Conservation (phyloP, 352 stramenopile genomes). For the Aphanomyces euteiches region DNA sequence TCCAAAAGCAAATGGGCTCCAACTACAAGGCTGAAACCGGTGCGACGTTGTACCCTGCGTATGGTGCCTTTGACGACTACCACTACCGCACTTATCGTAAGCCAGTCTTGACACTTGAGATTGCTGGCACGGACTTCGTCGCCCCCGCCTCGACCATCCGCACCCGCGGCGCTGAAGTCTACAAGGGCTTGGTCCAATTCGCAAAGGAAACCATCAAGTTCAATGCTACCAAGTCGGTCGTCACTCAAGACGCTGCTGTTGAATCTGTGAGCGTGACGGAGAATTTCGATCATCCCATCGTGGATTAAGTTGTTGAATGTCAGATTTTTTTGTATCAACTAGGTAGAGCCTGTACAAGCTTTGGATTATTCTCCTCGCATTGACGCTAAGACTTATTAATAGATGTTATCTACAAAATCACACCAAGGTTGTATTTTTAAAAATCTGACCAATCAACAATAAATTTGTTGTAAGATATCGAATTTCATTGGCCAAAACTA, state of each 20-base stretch:
- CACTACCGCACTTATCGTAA: conserved; percentile 54
- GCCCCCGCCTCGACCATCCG: conserved; percentile 45
- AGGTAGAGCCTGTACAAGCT: no score
- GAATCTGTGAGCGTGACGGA: not conserved
- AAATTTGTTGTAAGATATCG: no score
- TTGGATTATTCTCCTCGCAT: no score
- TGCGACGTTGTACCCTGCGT: conserved; percentile 34
- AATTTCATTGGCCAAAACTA: no score
- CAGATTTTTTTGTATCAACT: no score
- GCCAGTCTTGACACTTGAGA: conserved; percentile 62
- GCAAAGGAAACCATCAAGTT: conserved; percentile 51
- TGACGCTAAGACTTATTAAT: no score
- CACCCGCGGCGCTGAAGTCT: conserved; percentile 48
- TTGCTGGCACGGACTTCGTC: conserved; percentile 67
- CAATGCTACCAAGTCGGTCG: conserved; percentile 11
- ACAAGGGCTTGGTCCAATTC: conserved; percentile 40
- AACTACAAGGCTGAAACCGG: conserved; percentile 16
- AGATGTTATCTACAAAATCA: no score
- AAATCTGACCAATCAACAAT: no score
- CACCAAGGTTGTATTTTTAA: no score
- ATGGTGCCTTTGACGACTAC: conserved; percentile 36
- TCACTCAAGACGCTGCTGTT: not conserved
- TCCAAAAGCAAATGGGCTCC: not conserved
- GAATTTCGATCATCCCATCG: not conserved
- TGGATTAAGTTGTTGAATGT: not conserved